Evolutionary conservation across 306 rosid genomes (phyloP).

Genomic region (apple (Malus domestica)): ASM211411v1 NC_041792.1:906501-907000

Average conservation of each 20-base stretch:
- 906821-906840: background rate
- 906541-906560: background rate
- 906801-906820: background rate
- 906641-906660: background rate
- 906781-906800: background rate
- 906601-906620: background rate
- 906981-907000: constrained; percentile 48
- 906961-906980: constrained; percentile 53
- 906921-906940: background rate
- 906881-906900: background rate
- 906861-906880: background rate
- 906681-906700: background rate
- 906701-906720: background rate
- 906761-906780: background rate
- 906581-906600: background rate
- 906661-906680: background rate
- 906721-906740: background rate
- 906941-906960: constrained; percentile 8
- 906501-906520: background rate
- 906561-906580: background rate
- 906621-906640: background rate
- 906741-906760: background rate
- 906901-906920: background rate
- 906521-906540: background rate
- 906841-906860: background rate